These are phyloP conservation scores for Rhodomyrtus psidioides DNA, from an alignment of 441 rosid genomes.

Conservation along the genomic window DNA sequence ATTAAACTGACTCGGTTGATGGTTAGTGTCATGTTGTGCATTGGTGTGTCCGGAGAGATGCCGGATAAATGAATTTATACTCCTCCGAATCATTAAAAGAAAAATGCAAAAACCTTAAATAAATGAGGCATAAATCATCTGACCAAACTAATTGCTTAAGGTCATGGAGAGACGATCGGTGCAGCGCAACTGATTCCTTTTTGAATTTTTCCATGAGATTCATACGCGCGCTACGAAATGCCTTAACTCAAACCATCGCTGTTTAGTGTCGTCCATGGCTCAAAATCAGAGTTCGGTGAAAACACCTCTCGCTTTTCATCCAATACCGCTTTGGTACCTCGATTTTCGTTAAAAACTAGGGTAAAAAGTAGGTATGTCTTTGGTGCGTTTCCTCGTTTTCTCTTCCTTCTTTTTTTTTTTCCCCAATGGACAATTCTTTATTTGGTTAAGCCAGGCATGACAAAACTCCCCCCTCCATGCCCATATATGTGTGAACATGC, in stretches of 20 bases:
- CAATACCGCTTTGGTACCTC: neutral
- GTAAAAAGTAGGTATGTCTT: neutral
- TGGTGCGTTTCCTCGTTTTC: neutral
- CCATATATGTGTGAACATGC: neutral
- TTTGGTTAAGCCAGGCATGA: neutral
- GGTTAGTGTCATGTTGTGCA: neutral
- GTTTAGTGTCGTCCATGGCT: neutral
- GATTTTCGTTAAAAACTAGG: neutral
- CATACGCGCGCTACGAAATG: accelerated
- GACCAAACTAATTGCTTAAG: neutral
- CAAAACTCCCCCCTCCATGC: neutral
- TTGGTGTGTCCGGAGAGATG: neutral
- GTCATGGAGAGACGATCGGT: neutral
- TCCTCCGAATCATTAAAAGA: too few species aligned
- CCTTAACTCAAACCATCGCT: neutral
- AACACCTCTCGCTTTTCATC: neutral
- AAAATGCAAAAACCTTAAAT: neutral
- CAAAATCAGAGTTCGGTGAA: neutral
- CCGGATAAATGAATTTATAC: too few species aligned
- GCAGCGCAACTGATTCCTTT: neutral
- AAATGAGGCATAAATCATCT: neutral
- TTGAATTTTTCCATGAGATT: neutral
- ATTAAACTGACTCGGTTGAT: neutral
- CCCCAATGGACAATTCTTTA: neutral
- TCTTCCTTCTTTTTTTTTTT: neutral